Evolutionary conservation across 495 filamentous ascomycete genomes (phyloP).

Genomic region (Penicillium cinerascens): DNA sequence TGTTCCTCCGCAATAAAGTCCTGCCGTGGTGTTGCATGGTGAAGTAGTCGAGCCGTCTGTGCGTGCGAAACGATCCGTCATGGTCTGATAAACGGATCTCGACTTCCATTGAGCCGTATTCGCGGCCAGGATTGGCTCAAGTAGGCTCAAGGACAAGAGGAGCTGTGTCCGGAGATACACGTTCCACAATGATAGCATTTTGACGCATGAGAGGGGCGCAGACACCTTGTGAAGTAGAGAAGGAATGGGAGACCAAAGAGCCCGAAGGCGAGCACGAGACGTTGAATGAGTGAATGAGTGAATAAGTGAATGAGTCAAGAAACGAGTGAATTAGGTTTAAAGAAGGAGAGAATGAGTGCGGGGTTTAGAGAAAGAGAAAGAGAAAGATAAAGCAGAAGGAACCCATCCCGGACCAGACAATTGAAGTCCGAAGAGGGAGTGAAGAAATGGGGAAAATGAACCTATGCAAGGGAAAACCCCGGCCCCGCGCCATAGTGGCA

Average conservation of each 20-base stretch:
- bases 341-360: slow-evolving; percentile 2
- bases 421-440: neutral
- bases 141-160: neutral
- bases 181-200: slow-evolving; percentile 7
- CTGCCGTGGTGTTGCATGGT: slow-evolving; percentile 35
- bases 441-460: slow-evolving; percentile 3
- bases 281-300: neutral
- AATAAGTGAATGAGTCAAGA: neutral
- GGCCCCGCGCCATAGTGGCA: neutral
- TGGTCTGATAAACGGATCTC: slow-evolving; percentile 69
- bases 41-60: slow-evolving; percentile 58
- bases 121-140: slow-evolving; percentile 17
- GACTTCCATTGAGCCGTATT: slow-evolving; percentile 47
- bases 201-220: neutral
- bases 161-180: neutral
- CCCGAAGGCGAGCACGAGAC: neutral
- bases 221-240: neutral
- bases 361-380: neutral
- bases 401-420: neutral
- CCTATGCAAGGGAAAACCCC: neutral
- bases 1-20: slow-evolving; percentile 71
- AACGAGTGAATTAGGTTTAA: neutral
- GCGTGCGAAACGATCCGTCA: slow-evolving; percentile 73
- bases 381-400: neutral
- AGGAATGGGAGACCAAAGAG: neutral